phyloP scores from a whole-genome alignment of 306 rosid species.

The Oxytropis ochrocephala region DNA sequence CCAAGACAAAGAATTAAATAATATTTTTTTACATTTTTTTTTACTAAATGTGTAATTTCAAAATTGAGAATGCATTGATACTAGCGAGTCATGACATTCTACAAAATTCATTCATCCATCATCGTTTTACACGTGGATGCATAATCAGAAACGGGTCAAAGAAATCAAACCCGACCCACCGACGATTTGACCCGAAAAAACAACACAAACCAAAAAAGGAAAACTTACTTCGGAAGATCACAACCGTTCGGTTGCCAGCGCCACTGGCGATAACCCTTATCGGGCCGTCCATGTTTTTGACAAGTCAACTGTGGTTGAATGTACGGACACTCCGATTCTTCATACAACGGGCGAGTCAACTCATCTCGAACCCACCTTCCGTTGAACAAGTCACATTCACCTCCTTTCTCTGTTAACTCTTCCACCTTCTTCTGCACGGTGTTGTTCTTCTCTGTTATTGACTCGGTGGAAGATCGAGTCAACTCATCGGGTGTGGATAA shows the following conservation, averaged over 20 bases:
- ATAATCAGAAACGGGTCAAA: background rate
- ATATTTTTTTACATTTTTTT: too few species aligned
- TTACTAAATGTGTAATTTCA: background rate
- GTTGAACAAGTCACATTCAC: conserved; percentile 51
- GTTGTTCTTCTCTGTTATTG: background rate
- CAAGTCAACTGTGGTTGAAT: conserved; percentile 93
- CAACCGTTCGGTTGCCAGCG: conserved; percentile 92
- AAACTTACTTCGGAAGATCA: conserved; percentile 64
- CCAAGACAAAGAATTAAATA: background rate
- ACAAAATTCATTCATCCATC: background rate
- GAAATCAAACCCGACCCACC: conserved; percentile 1
- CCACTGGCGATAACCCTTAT: conserved; percentile 55
- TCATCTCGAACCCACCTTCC: conserved; percentile 86
- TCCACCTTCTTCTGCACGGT: background rate
- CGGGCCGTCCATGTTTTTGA: conserved; percentile 77
- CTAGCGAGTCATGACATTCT: background rate
- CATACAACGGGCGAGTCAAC: conserved; percentile 66
- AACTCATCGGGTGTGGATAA: conserved; percentile 41
- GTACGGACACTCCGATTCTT: conserved; percentile 93
- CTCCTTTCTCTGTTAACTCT: conserved; percentile 16
- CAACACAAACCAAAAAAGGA: background rate
- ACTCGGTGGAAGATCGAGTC: background rate
- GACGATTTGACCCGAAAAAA: conserved; percentile 2
- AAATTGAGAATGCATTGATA: background rate
- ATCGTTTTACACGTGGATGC: background rate